Evolutionary conservation across 441 rosid species (phyloP).

Genomic region (Manihot esculenta): DNA sequence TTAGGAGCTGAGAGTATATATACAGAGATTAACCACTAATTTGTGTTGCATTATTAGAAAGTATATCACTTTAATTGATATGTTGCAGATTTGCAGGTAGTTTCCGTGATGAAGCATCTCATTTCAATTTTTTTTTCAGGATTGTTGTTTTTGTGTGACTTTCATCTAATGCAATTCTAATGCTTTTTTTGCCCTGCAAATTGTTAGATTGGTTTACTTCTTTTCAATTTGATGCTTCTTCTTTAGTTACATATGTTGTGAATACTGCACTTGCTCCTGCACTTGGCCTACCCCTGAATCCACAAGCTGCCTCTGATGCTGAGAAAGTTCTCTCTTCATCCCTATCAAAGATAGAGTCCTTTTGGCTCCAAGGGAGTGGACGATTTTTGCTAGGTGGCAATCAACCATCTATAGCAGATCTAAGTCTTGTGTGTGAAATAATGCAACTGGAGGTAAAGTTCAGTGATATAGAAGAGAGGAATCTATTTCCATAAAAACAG

Average conservation of each 20-base stretch:
- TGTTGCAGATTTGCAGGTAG: too few species aligned
- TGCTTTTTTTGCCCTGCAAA: too few species aligned
- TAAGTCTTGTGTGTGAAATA: slow-evolving; percentile 84
- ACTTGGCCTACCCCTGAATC: slow-evolving; percentile 54
- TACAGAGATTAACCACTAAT: not conserved
- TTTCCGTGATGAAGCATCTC: not conserved
- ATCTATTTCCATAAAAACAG: too few species aligned
- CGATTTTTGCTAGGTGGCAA: slow-evolving; percentile 67
- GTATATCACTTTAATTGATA: not conserved
- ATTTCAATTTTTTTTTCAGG: too few species aligned
- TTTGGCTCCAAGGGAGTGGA: slow-evolving; percentile 78
- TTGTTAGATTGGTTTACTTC: too few species aligned
- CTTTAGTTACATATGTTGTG: slow-evolving; percentile 50
- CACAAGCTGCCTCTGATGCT: slow-evolving; percentile 61
- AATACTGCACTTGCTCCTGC: slow-evolving; percentile 51
- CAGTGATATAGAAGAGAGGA: too few species aligned
- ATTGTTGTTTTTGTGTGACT: too few species aligned
- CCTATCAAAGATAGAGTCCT: slow-evolving; percentile 54
- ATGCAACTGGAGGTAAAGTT: slow-evolving; percentile 88
- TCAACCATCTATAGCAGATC: slow-evolving; percentile 87
- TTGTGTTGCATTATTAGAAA: not conserved
- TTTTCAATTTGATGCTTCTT: slow-evolving; percentile 22
- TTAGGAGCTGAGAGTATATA: not conserved
- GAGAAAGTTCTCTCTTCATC: slow-evolving; percentile 60
- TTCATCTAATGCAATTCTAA: too few species aligned